Base-by-base conservation (phyloP, 1,284 basidiomycete genomes). In the Cronartium ribicola region DNA sequence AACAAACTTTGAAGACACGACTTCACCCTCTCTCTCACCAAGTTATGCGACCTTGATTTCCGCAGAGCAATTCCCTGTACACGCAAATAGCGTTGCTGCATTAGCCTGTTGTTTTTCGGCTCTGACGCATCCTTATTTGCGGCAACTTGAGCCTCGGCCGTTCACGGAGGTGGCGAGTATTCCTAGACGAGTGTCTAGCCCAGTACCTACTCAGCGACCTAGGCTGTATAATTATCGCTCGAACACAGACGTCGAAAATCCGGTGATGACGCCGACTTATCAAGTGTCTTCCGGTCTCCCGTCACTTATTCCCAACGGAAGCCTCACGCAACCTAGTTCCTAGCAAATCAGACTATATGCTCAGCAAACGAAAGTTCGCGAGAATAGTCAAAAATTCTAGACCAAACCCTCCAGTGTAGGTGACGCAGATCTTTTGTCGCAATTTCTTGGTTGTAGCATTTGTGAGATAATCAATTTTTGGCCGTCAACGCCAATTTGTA, bases 51-150 rank as follows among this genome's bases (percentile, higher is more conserved):
- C 51, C 36, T 22, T n/a, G 20, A 29, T 10, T 29, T 10, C 17
- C 51, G 3, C 36, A 5, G 51, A 57, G 13, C 51, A 55, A 55
- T 55, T 22, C 14, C 20, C 48, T 17, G 22, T 17, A 22, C n/a
- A 57, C 36, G 51, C 20, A 57, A 57, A 13, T 13, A 57, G 51
- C n/a, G 51, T 57, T 22, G 51, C 51, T 13, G 51, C 51, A 22
- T 57, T 57, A 29, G 51, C 51, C 51, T 20, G 51, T 7, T n/a
- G 17, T 6, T 57, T 57, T 57, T 57, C 51, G 51, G 51, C 51
- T 20, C 51, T 57, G 4, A 29, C 51, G 36, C 17, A 57, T 29
- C 51, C 51, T 22, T 57, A 57, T 29, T 22, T 57, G 51, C 51
- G 51, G 20, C 51, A 57, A 57, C 20, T 57, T 57, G 51, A 57